Percentiles rank a stretch among this genome's conserved stretches.
Evolutionary conservation across 2,329 filamentous ascomycete genomes (phyloP).

Genomic region (Neofusicoccum kwambonambiense): DNA sequence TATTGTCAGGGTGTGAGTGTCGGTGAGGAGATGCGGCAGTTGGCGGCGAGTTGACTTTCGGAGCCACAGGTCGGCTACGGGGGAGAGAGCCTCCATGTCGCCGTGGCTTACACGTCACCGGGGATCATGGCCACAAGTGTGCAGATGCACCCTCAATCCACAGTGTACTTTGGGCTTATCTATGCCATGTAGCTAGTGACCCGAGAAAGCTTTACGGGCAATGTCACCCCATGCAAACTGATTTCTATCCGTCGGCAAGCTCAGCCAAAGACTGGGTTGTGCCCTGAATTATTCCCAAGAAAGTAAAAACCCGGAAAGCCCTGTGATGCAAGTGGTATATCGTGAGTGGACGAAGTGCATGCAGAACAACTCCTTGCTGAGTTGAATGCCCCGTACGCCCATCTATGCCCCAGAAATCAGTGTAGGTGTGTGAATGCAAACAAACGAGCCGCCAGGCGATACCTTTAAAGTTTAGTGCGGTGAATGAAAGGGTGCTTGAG

Average conservation of each 20-base stretch:
- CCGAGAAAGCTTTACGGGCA: background rate
- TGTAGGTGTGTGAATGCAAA: background rate
- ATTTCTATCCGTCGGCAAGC: background rate
- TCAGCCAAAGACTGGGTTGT: background rate
- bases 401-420: background rate
- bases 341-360: background rate
- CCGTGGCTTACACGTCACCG: background rate
- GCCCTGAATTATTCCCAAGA: background rate
- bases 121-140: background rate
- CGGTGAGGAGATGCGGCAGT: background rate
- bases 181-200: background rate
- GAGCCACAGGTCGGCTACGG: background rate
- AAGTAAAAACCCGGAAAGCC: background rate
- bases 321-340: background rate
- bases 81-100: no score
- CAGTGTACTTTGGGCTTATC: background rate
- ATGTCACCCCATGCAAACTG: background rate
- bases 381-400: background rate
- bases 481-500: conserved; percentile 83
- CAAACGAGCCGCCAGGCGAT: background rate
- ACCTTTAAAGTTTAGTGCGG: conserved; percentile 5
- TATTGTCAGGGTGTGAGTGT: background rate
- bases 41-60: background rate
- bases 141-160: background rate
- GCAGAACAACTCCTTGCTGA: background rate